phyloP scores from a whole-genome alignment of 139 green algal genomes.

The Tetraselmis chui region DNA sequence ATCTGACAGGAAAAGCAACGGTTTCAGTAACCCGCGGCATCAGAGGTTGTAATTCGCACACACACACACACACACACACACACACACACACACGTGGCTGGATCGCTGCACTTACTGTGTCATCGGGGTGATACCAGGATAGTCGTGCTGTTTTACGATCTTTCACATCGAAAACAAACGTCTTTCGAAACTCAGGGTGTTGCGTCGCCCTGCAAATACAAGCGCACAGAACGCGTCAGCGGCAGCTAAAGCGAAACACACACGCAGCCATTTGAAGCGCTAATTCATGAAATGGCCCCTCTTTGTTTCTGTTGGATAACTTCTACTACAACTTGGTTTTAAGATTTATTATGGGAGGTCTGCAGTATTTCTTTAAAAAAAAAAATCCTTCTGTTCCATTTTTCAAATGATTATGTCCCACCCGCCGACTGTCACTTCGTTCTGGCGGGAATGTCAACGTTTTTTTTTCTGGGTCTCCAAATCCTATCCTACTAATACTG shows the following conservation, averaged over 20 bases:
- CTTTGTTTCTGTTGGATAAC: no score
- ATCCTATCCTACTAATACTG: no score
- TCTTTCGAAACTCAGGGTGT: conserved; percentile 25
- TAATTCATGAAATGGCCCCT: no score
- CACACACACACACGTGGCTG: not conserved
- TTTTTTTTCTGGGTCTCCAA: no score
- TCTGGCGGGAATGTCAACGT: no score
- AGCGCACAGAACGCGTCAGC: not conserved
- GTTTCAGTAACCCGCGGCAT: not conserved
- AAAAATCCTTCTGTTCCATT: no score
- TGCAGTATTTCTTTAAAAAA: no score
- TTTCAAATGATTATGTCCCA: no score
- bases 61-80: not conserved
- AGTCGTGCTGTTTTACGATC: conserved; percentile 35
- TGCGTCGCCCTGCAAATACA: conserved; percentile 18
- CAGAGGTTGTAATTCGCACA: not conserved
- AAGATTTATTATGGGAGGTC: no score
- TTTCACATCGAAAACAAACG: conserved; percentile 34
- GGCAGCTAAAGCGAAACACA: not conserved
- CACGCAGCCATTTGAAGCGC: no score
- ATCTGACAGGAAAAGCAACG: conserved; percentile 22
- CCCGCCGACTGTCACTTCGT: no score
- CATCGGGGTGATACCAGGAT: conserved; percentile 53
- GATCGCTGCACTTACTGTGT: conserved; percentile 23
- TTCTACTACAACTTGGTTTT: no score